These are phyloP conservation scores for Macrophomina pseudophaseolina DNA, from an alignment of 2,329 filamentous ascomycete genomes.

Conservation along the genomic window DNA sequence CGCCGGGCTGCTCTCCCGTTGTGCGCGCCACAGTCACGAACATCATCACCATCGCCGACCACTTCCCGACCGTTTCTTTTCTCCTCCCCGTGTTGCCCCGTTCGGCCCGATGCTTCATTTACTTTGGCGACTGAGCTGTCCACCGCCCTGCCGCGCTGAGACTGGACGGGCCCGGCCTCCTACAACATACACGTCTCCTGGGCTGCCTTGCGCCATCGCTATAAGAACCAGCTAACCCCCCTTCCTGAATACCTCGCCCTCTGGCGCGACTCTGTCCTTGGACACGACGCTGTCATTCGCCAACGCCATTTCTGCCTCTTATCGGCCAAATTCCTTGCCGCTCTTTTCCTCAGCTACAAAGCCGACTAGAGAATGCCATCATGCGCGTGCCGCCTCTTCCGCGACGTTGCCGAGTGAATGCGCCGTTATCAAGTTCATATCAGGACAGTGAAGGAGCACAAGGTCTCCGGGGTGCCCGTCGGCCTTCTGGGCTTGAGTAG, in stretches of 20 bases:
- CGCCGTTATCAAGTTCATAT: too few relatives aligned
- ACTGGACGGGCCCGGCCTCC: not conserved
- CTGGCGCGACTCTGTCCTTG: too few relatives aligned
- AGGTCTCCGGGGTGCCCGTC: too few relatives aligned
- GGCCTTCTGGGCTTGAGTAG: too few relatives aligned
- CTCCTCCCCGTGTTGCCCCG: not conserved
- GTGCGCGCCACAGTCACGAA: not conserved
- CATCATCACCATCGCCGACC: not conserved
- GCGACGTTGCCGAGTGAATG: too few relatives aligned
- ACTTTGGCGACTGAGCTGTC: not conserved
- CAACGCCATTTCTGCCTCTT: too few relatives aligned
- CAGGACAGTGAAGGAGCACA: too few relatives aligned
- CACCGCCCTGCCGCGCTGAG: not conserved
- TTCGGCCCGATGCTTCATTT: not conserved
- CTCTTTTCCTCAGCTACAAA: too few relatives aligned
- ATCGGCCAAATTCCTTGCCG: too few relatives aligned
- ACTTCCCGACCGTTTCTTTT: not conserved
- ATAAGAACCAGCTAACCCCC: not conserved
- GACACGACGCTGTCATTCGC: too few relatives aligned
- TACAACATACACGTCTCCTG: not conserved
- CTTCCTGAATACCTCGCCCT: not conserved
- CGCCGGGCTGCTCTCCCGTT: not conserved
- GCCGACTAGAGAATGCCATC: too few relatives aligned
- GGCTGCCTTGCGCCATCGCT: not conserved
- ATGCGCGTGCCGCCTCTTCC: too few relatives aligned